Percentiles rank a stretch among this genome's conserved stretches.
phyloP scores from a whole-genome alignment of 169 alveolate genomes.

The Blepharisma undulans region DNA sequence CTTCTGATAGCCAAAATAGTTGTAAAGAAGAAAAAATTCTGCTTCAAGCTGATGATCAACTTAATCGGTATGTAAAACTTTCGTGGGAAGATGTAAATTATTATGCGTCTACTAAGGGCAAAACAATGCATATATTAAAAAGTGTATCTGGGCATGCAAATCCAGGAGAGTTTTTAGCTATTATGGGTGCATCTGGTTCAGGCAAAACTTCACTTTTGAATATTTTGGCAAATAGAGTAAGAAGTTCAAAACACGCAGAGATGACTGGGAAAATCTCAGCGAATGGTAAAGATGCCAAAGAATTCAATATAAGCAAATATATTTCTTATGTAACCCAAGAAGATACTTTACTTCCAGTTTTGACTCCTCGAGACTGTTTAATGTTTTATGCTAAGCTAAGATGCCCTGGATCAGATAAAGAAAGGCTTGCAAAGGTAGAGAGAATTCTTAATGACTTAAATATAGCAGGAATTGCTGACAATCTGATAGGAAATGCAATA shows the following conservation, averaged over 20 bases:
- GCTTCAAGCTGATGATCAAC: neutral
- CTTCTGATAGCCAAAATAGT: neutral
- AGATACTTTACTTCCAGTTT: slow-evolving; percentile 64
- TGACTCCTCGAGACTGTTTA: slow-evolving; percentile 76
- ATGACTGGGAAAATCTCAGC: slow-evolving; percentile 65
- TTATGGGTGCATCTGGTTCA: slow-evolving; percentile 76
- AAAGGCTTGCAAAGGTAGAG: slow-evolving; percentile 39
- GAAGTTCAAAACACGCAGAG: slow-evolving; percentile 37
- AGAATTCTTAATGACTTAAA: slow-evolving; percentile 50
- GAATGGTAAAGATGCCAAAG: slow-evolving; percentile 48
- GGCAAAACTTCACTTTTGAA: slow-evolving; percentile 81
- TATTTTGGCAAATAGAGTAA: slow-evolving; percentile 61
- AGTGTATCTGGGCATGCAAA: slow-evolving; percentile 44
- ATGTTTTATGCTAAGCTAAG: slow-evolving; percentile 72
- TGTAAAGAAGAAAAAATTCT: neutral
- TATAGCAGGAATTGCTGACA: slow-evolving; percentile 58
- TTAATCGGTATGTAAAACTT: neutral
- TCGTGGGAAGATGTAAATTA: slow-evolving; percentile 29
- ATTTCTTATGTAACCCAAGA: slow-evolving; percentile 77
- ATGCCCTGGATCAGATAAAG: slow-evolving; percentile 38
- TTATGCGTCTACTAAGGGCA: neutral
- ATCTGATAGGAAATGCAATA: slow-evolving; percentile 75
- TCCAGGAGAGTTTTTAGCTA: slow-evolving; percentile 60
- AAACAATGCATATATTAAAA: slow-evolving; percentile 23
- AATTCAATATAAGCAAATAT: slow-evolving; percentile 45